A percentile compares a stretch with the other conserved stretches of the same genome.
These are phyloP conservation scores for Cyberlindnera bimundalis DNA, from an alignment of 805 yeast species.

Conservation along the genomic window DNA sequence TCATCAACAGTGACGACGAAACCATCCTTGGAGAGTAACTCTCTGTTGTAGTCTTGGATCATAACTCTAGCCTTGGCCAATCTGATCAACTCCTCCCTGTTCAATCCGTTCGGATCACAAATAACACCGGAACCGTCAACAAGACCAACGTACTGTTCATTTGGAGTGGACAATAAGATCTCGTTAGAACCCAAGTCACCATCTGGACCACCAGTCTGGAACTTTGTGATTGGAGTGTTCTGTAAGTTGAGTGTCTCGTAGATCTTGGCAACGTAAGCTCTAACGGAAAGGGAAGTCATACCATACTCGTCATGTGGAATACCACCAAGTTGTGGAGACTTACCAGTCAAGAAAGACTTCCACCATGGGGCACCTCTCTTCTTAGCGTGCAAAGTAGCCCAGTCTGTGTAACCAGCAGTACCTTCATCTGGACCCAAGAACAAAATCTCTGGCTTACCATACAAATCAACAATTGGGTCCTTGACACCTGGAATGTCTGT, in stretches of 20 bases:
- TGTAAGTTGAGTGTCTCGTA: constrained; percentile 71
- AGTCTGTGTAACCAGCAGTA: constrained; percentile 90
- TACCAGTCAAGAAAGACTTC: constrained; percentile 98
- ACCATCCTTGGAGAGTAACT: constrained; percentile 70
- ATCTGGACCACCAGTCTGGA: constrained; percentile 99
- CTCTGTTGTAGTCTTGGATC: constrained; percentile 63
- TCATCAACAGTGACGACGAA: constrained; percentile 85
- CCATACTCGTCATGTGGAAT: constrained; percentile 98
- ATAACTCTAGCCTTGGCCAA: constrained; percentile 76
- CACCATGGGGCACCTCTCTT: constrained; percentile 94
- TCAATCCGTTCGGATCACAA: constrained; percentile 86
- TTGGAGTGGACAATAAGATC: constrained; percentile 70
- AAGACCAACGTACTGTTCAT: constrained; percentile 80
- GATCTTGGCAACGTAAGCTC: constrained; percentile 85
- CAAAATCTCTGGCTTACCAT: constrained; percentile 81
- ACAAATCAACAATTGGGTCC: constrained; percentile 71
- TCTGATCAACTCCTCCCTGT: constrained; percentile 71
- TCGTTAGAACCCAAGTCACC: constrained; percentile 98
- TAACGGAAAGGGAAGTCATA: constrained; percentile 93
- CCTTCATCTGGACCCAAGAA: constrained; percentile 99
- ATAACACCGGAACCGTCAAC: constrained; percentile 97
- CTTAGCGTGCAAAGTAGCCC: constrained; percentile 96
- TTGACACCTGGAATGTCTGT: constrained; percentile 43
- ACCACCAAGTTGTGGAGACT: constrained; percentile 88
- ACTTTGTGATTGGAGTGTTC: constrained; percentile 60